A percentile compares a stretch with the other conserved stretches of the same genome.
Evolutionary conservation across 192 early-diverging fungal species (phyloP).

Genomic region (Podila verticillata): DNA sequence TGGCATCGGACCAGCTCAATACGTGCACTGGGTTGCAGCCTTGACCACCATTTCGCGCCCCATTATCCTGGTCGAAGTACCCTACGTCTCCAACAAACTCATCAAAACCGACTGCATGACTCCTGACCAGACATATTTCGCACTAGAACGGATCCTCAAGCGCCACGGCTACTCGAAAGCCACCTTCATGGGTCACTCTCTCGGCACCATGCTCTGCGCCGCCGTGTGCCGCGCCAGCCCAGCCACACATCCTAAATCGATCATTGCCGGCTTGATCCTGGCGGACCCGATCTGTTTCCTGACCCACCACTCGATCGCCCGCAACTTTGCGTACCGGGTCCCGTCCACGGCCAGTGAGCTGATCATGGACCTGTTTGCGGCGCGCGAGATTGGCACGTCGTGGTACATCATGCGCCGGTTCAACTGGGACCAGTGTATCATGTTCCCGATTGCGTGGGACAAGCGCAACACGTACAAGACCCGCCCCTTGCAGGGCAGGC

Average conservation of each 20-base stretch:
- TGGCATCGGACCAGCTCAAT: slow-evolving; percentile 64
- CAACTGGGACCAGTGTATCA: slow-evolving; percentile 57
- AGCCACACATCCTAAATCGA: slow-evolving; percentile 29
- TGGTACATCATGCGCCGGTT: slow-evolving; percentile 65
- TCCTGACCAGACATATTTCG: slow-evolving; percentile 60
- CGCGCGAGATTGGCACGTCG: slow-evolving; percentile 70
- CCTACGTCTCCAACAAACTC: slow-evolving; percentile 72
- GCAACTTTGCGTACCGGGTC: slow-evolving; percentile 62
- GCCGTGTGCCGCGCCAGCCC: slow-evolving; percentile 64
- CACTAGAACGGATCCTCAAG: slow-evolving; percentile 63
- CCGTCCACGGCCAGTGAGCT: slow-evolving; percentile 55
- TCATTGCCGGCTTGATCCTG: slow-evolving; percentile 62
- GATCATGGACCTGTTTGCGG: slow-evolving; percentile 65
- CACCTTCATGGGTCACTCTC: slow-evolving; percentile 68
- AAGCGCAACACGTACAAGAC: slow-evolving; percentile 6
- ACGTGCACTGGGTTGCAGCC: slow-evolving; percentile 57
- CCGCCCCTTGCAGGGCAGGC: slow-evolving; percentile 7
- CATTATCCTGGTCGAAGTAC: slow-evolving; percentile 61
- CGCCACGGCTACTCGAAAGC: slow-evolving; percentile 60
- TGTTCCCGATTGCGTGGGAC: slow-evolving; percentile 44
- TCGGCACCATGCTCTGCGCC: slow-evolving; percentile 65
- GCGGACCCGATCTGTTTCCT: slow-evolving; percentile 76
- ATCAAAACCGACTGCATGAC: slow-evolving; percentile 58
- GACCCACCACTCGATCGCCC: slow-evolving; percentile 68
- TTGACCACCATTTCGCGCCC: slow-evolving; percentile 53